Conservation (phyloP, 352 stramenopile genomes). For the Globisporangium nunn region DNA sequence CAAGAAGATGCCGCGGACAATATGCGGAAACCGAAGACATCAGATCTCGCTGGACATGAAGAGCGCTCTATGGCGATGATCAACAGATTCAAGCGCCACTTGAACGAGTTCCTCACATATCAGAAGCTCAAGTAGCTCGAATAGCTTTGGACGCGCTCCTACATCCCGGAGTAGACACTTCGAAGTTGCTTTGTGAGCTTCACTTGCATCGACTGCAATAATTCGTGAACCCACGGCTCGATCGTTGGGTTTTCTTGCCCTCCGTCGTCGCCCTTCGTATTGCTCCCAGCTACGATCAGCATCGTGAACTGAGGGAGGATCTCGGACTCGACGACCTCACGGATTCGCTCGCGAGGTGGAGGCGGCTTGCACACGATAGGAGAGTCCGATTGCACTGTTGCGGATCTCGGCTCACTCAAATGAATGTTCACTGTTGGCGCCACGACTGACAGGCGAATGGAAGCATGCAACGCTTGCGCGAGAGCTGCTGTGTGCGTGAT, state of each 20-base stretch:
- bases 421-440: slow-evolving; percentile 82
- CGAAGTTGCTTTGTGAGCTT: slow-evolving; percentile 58
- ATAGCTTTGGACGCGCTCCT: too few relatives aligned
- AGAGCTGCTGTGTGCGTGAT: slow-evolving; percentile 21
- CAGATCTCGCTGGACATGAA: slow-evolving; percentile 1
- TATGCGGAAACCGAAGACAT: background rate
- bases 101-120: background rate
- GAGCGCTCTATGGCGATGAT: background rate
- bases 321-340: slow-evolving; percentile 50
- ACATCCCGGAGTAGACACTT: slow-evolving; percentile 14
- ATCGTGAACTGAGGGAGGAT: slow-evolving; percentile 54
- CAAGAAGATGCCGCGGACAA: slow-evolving; percentile 8
- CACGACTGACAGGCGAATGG: slow-evolving; percentile 67
- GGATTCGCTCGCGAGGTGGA: slow-evolving; percentile 35
- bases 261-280: slow-evolving; percentile 5
- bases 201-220: slow-evolving; percentile 67
- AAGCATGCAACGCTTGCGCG: slow-evolving; percentile 30
- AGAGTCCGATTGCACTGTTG: slow-evolving; percentile 4
- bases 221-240: slow-evolving; percentile 49
- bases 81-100: slow-evolving; percentile 6
- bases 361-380: slow-evolving; percentile 20
- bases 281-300: slow-evolving; percentile 37
- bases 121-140: background rate
- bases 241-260: slow-evolving; percentile 12
- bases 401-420: slow-evolving; percentile 29